Percentiles rank a stretch among this genome's conserved stretches.
Conservation (phyloP, 1,139 yeast species). For the Saccharomyces hybrid region DNA sequence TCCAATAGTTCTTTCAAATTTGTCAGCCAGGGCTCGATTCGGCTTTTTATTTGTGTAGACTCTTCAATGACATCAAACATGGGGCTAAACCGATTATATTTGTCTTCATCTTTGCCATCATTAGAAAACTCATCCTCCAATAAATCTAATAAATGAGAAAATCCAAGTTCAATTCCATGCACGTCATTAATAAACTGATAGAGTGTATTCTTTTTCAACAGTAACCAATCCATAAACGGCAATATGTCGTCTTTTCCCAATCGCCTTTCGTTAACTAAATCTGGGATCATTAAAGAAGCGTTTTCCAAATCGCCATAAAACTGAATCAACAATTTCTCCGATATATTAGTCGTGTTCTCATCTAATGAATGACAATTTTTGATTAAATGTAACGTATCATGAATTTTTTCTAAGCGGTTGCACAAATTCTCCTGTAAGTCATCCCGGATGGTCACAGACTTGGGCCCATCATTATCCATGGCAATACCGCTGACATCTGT, state of each 20-base stretch:
- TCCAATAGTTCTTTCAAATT: conserved; percentile 41
- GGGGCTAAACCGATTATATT: conserved; percentile 14
- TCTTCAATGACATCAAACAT: conserved; percentile 29
- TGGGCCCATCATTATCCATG: not conserved
- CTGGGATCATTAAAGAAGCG: not conserved
- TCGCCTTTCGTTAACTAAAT: not conserved
- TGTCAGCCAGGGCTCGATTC: conserved; percentile 36
- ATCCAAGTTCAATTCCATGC: conserved; percentile 41
- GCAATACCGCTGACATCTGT: not conserved
- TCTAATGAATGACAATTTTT: not conserved
- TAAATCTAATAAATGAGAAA: conserved; percentile 38
- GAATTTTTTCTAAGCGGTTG: not conserved
- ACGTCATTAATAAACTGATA: conserved; percentile 36
- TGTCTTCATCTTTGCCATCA: conserved; percentile 7
- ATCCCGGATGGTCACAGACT: not conserved
- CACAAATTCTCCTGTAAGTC: not conserved
- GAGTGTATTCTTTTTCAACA: conserved; percentile 28
- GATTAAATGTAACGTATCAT: not conserved
- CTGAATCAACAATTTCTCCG: not conserved
- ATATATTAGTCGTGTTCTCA: not conserved
- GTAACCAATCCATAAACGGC: not conserved
- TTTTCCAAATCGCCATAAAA: not conserved
- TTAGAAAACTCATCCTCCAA: conserved; percentile 30
- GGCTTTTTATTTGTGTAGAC: conserved; percentile 37
- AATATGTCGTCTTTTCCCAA: not conserved